These are phyloP conservation scores for Carex kokanica DNA, from an alignment of 176 grass and related monocot species.

Conservation along the genomic window DNA sequence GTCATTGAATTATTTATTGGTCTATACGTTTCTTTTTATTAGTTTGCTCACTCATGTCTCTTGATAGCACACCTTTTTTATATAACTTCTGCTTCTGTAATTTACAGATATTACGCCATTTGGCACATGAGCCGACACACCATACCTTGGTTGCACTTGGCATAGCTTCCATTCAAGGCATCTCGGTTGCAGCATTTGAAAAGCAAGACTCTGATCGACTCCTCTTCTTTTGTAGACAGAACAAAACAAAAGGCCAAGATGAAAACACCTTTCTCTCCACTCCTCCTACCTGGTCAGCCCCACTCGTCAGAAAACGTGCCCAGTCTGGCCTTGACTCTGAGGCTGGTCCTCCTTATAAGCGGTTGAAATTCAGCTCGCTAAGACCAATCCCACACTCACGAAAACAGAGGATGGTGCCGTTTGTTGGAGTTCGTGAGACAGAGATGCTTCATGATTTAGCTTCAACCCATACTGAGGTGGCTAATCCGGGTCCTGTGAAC, in stretches of 20 bases:
- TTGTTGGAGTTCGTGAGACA: constrained; percentile 48
- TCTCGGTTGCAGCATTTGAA: constrained; percentile 83
- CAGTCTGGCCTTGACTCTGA: constrained; percentile 39
- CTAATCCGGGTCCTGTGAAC: constrained; percentile 41
- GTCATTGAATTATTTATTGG: neutral
- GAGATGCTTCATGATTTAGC: constrained; percentile 32
- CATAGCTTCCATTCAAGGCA: constrained; percentile 78
- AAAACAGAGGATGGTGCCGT: constrained; percentile 77
- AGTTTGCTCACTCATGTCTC: neutral
- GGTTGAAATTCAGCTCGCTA: constrained; percentile 68
- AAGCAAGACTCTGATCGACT: constrained; percentile 80
- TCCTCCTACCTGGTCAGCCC: constrained; percentile 60
- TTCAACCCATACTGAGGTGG: neutral
- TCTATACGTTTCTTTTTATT: neutral
- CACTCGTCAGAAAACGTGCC: constrained; percentile 53
- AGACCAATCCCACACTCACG: constrained; percentile 72
- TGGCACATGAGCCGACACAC: constrained; percentile 73
- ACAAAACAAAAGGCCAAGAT: constrained; percentile 39
- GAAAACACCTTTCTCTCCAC: constrained; percentile 37
- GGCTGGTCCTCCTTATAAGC: constrained; percentile 17
- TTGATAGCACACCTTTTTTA: constrained; percentile 10
- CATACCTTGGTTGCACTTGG: constrained; percentile 88
- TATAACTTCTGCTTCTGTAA: constrained; percentile 15
- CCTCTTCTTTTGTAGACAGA: constrained; percentile 77
- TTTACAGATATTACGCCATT: constrained; percentile 81